These are phyloP conservation scores for Neopestalotiopsis sp. DNA, from an alignment of 2,329 filamentous ascomycete species.

Conservation along the genomic window DNA sequence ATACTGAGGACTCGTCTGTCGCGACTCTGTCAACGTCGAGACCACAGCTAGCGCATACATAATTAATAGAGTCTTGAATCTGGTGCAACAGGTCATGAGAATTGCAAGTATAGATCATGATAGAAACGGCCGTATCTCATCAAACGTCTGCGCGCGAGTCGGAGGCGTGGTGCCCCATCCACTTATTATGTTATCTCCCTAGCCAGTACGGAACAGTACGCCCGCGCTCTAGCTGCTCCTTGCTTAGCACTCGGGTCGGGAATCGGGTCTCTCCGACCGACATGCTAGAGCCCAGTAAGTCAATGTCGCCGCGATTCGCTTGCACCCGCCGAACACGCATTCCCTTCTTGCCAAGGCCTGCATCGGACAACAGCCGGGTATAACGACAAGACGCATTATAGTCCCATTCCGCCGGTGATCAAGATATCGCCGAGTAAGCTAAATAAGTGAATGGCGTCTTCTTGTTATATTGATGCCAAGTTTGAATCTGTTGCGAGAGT, in stretches of 20 bases:
- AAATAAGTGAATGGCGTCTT: background rate
- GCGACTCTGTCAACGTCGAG: too few species aligned
- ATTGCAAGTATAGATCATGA: too few species aligned
- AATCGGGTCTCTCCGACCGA: constrained; percentile 2
- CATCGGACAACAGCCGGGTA: background rate
- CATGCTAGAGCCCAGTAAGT: background rate
- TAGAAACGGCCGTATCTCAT: background rate
- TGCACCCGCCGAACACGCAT: background rate
- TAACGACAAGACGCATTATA: background rate
- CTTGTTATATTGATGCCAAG: background rate
- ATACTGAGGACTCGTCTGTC: too few species aligned
- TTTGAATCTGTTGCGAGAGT: background rate
- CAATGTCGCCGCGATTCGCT: background rate
- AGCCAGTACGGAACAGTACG: background rate
- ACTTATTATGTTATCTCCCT: background rate
- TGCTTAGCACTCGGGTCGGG: background rate
- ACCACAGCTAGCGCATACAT: too few species aligned
- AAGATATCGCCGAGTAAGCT: background rate
- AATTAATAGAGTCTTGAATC: too few species aligned
- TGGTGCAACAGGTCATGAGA: too few species aligned
- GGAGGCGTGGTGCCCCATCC: background rate
- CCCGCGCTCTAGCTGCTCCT: background rate
- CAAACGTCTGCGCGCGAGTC: background rate
- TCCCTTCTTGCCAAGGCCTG: background rate
- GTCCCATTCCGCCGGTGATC: background rate